Conservation (phyloP, 1,284 basidiomycete species). For the Sporisorium reilianum region DNA sequence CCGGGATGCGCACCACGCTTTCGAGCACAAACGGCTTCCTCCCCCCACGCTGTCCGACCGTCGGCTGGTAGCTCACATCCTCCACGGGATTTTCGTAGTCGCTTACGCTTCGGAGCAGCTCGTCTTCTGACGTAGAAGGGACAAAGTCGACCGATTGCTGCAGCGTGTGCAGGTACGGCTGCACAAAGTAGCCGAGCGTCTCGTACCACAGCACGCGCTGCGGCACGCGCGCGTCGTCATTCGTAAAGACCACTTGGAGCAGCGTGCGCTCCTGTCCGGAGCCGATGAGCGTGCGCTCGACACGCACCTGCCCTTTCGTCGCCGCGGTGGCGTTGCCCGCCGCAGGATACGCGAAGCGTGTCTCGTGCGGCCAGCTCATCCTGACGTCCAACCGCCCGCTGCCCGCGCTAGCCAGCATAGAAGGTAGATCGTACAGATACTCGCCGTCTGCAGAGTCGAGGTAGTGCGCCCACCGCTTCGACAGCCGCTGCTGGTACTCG, state of each 20-base stretch:
- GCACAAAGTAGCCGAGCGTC: conserved; percentile 91
- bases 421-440: conserved; percentile 26
- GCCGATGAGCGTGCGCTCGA: conserved; percentile 80
- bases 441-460: conserved; percentile 26
- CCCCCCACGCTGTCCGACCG: conserved; percentile 19
- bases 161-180: conserved; percentile 87
- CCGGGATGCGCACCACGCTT: conserved; percentile 77
- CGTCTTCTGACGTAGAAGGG: conserved; percentile 13
- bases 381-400: conserved; percentile 42
- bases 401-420: neutral
- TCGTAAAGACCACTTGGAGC: conserved; percentile 79
- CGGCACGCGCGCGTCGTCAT: conserved; percentile 72
- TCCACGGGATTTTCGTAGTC: conserved; percentile 51
- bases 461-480: conserved; percentile 25
- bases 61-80: conserved; percentile 48
- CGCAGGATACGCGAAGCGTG: conserved; percentile 69
- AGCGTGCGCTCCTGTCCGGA: conserved; percentile 81
- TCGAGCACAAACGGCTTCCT: conserved; percentile 71
- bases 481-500: conserved; percentile 24
- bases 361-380: conserved; percentile 71
- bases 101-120: conserved; percentile 44
- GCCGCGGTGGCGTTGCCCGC: neutral
- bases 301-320: conserved; percentile 71
- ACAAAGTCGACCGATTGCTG: conserved; percentile 66
- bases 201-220: conserved; percentile 83